Base-by-base conservation (phyloP, 148 eudicot genomes). In the Chenopodium suecicum region DNA sequence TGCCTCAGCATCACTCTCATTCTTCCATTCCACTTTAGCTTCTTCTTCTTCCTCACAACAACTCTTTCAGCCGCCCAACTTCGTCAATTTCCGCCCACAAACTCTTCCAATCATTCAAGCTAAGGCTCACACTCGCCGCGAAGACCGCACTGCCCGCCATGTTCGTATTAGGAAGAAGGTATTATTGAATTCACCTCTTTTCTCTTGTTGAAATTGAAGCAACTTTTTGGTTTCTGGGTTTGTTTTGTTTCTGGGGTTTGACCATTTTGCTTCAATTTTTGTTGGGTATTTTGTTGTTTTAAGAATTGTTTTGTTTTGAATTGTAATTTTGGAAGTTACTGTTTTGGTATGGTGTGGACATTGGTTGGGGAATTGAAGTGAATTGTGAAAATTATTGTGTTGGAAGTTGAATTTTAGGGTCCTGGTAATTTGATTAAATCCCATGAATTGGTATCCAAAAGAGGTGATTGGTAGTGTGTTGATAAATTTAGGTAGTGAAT, bases 121-220 rank as follows among this genome's bases (percentile, higher is more conserved):
- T 47, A 81, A 84, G 75, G 78, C 89, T 47, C 78, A 78, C 74
- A 90, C 94, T 74, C 87, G 94, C 54, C 79, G 88, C 13, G 85
- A 91, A 50, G 84, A 91, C 87, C 84, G 92, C 67, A 81, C 83
- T 80, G 94, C 94, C 74, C 92, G 92, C 70, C 94, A 91, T 74
- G 20, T 60, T 68, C 92, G 94, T 23, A 75, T 91, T 67, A 70
- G 94, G 22, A 91, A 91, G 89, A 91, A 90, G 94, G 94, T 47
- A 0, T 58, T 41, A 5, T 41, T 41, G 44, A 0, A 5, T 7
- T 48, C 37, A 17, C 34, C 20, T 52, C n/a, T 7, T 17, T 50
- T 10, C n/a, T 1, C 1, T 23, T 50, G 62, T 56, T 4, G 8
- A 48, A 23, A 19, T 32, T 52, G 23, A 1, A 41, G 8, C 44